Conservation (phyloP, 202 grass and related monocot genomes). For the Carex arenaria region DNA sequence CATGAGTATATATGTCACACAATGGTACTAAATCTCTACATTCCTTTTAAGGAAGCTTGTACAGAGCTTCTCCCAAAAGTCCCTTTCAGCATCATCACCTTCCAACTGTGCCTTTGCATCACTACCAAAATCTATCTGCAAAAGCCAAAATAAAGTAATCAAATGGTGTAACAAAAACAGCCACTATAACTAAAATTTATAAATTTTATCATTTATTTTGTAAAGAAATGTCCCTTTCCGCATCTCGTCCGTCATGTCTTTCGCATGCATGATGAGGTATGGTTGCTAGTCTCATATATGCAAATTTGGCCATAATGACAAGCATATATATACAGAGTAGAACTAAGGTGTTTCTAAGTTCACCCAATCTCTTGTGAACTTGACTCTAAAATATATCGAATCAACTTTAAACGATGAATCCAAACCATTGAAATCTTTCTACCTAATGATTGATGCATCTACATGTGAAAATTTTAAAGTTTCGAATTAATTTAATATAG, state of each 20-base stretch:
- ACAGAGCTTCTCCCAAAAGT: conserved; percentile 75
- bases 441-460: too few species aligned
- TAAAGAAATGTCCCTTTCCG: background rate
- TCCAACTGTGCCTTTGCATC: conserved; percentile 52
- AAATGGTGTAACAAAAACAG: background rate
- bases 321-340: background rate
- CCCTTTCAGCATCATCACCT: conserved; percentile 48
- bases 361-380: too few species aligned
- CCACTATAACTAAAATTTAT: background rate
- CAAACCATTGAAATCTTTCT: too few species aligned
- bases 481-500: too few species aligned
- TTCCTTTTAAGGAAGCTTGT: conserved; percentile 75
- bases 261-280: background rate
- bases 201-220: background rate
- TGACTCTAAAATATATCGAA: too few species aligned
- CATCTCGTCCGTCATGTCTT: background rate
- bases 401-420: too few species aligned
- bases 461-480: too few species aligned
- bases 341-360: too few species aligned
- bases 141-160: background rate
- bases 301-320: background rate
- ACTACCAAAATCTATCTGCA: conserved; percentile 44
- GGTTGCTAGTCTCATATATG: background rate
- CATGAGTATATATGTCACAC: background rate
- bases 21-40: conserved; percentile 10